Evolutionary conservation across 345 rosid genomes (phyloP).

Genomic region (Adansonia digitata): DNA sequence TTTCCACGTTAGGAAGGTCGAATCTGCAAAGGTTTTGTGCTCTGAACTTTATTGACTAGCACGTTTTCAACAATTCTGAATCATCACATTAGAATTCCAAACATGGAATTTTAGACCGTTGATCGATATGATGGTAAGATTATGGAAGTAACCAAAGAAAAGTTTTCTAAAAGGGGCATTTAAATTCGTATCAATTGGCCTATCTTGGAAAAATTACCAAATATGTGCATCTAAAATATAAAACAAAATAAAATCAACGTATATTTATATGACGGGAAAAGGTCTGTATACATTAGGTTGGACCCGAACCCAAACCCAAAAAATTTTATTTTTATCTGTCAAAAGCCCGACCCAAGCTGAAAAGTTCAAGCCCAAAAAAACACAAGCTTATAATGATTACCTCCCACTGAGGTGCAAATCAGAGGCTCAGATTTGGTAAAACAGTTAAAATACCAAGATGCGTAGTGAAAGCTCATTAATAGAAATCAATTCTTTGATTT

Average conservation of each 20-base stretch:
- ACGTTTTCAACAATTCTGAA: not conserved
- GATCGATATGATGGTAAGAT: not conserved
- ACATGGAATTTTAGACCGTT: not conserved
- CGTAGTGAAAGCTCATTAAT: not conserved
- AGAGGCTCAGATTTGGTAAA: not conserved
- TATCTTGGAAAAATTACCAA: not conserved
- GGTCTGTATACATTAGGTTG: too few species aligned
- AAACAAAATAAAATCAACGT: not conserved
- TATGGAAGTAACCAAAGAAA: slow-evolving; percentile 28
- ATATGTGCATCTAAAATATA: too few species aligned
- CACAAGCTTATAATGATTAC: too few species aligned
- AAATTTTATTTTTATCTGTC: too few species aligned
- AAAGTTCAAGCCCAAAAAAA: too few species aligned
- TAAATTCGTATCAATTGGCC: not conserved
- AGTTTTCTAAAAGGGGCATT: not conserved
- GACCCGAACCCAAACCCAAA: too few species aligned
- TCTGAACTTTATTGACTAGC: not conserved
- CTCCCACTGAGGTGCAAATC: too few species aligned
- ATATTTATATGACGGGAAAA: too few species aligned
- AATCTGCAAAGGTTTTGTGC: not conserved
- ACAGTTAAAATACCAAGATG: not conserved
- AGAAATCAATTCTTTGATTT: not conserved
- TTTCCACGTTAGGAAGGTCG: slow-evolving; percentile 1
- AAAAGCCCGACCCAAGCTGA: too few species aligned
- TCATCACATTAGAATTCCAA: not conserved